Base-by-base conservation (phyloP, 2,329 filamentous ascomycete species). In the Trichothecium sympodiale region DNA sequence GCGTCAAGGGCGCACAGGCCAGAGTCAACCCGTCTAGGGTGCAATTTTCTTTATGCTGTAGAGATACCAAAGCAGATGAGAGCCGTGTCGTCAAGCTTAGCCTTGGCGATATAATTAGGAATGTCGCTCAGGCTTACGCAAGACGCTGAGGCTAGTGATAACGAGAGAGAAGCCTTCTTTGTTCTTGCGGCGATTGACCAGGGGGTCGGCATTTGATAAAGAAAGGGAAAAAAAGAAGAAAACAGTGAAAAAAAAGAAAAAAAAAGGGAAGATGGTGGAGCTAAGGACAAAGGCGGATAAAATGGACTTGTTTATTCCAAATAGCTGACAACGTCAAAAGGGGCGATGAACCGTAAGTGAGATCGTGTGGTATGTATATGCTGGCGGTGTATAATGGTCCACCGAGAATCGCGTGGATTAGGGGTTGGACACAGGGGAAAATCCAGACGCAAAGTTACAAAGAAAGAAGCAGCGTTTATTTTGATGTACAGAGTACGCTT, bases 11-110 rank as follows among this genome's bases (percentile, higher is more conserved):
- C 16, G 26, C 14, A 9, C 9, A 13, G 14, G 34, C n/a, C 12
- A n/a, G 26, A 36, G 26, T 13, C n/a, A 26, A 17, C 13, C 10
- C 13, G 8, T 29, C n/a, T 18, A 18, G 23, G 13, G 15, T 30
- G 4, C n/a, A 18, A 17, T n/a, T 36, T 36, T 17, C 27, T 33
- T 38, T 38, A 26, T 34, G 20, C 17, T 38, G 37, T 36, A 39
- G 37, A 26, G 37, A 39, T 39, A 39, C 37, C 37, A 35, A 39
- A 31, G 18, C 14, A 34, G 15, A 20, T 26, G 33, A 20, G 14
- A 20, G 12, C 8, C 16, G n/a, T 4, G 30, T 18, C 30, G 30
- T 31, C 15, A 17, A 13, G 30, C 10, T 13, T 16, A 17, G 18
- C 15, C 30, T 8, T n/a, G 30, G 13, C 13, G n/a, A 18, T 31